A percentile compares a stretch with the other conserved stretches of the same genome.
Conservation (phyloP, 2,329 filamentous ascomycete genomes). For the Didymosphaeria variabile region DNA sequence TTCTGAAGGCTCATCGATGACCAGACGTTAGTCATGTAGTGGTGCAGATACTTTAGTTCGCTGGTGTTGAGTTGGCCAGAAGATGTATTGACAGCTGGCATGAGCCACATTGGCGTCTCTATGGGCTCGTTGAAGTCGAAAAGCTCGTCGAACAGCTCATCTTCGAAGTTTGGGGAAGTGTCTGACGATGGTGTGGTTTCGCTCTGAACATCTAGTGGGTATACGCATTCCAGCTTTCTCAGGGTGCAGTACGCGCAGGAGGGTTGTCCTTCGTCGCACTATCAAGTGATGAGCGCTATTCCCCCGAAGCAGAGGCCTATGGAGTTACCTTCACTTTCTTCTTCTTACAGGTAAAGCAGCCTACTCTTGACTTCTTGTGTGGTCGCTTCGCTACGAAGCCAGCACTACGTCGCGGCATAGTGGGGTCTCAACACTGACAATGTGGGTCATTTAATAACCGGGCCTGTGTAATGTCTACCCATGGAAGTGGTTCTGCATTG, state of each 20-base stretch:
- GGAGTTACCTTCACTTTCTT: slow-evolving; percentile 46
- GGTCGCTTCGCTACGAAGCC: slow-evolving; percentile 45
- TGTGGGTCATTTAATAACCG: neutral
- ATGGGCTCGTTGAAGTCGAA: slow-evolving; percentile 26
- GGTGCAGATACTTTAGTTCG: slow-evolving; percentile 36
- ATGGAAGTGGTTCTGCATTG: neutral
- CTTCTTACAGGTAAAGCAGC: slow-evolving; percentile 43
- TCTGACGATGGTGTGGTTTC: slow-evolving; percentile 14
- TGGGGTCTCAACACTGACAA: neutral
- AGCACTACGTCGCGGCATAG: slow-evolving; percentile 37
- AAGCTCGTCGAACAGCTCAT: slow-evolving; percentile 17
- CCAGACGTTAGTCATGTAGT: slow-evolving; percentile 39
- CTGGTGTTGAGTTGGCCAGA: slow-evolving; percentile 30
- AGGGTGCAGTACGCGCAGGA: slow-evolving; percentile 38
- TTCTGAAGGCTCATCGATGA: slow-evolving; percentile 31
- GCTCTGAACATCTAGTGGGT: slow-evolving; percentile 21
- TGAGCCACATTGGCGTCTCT: slow-evolving; percentile 23
- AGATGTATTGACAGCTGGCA: slow-evolving; percentile 30
- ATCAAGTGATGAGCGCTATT: slow-evolving; percentile 4
- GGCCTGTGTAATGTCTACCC: neutral
- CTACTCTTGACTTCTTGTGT: slow-evolving; percentile 43
- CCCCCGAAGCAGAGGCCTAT: neutral
- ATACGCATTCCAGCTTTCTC: slow-evolving; percentile 37
- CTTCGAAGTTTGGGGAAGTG: neutral
- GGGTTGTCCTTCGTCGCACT: slow-evolving; percentile 45